Evolutionary conservation across 2,329 filamentous ascomycete species (phyloP), one percentile per base, ranked within the genome.

Genomic region (Colletotrichum cuscutae): DNA sequence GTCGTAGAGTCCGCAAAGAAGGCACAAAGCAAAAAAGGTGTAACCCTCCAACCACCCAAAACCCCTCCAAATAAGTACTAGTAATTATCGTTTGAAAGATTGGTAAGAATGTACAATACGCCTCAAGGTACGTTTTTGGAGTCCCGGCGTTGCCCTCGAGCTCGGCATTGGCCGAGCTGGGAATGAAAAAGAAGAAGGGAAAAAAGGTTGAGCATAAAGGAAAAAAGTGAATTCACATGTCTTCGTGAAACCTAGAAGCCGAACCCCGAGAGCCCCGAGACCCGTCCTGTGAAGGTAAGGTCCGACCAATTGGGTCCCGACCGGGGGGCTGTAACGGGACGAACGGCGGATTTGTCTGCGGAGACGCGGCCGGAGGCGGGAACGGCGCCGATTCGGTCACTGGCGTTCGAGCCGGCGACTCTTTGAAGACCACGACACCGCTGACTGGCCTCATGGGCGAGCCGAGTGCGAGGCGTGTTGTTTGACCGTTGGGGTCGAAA

Each of bases 331-430:
- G 78, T 70, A 65, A 77, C 75, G 79, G 76, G 1, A 56, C 58
- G 24, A 72, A 37, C 7, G 49, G 58, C n/a, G 52, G 26, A 19
- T 68, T 60, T 30, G 78, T 67, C 61, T 82, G 81, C 30, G 81
- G 77, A 68, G 42, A 49, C 6, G 42, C 42, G 7, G 42, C 42
- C 42, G 42, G 42, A 49, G 42, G 42, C 42, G 42, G 42, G 15
- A 89, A 89, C 0, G 88, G 87, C 28, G 84, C 86, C 62, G 87
- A 84, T 71, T 89, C 87, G 70, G 89, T 88, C 19, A 92, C 83
- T 1, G 91, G 89, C 4, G 89, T 91, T 66, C 90, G 87, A 22
- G 88, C 90, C 19, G 92, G 92, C n/a, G 91, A 89, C n/a, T 89
- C 87, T 74, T 90, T 86, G 78, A 91, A 87, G 37, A 91, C 84